These are phyloP conservation scores for Penicillium sclerotigenum DNA, from an alignment of 2,329 filamentous ascomycete genomes.

Conservation along the genomic window DNA sequence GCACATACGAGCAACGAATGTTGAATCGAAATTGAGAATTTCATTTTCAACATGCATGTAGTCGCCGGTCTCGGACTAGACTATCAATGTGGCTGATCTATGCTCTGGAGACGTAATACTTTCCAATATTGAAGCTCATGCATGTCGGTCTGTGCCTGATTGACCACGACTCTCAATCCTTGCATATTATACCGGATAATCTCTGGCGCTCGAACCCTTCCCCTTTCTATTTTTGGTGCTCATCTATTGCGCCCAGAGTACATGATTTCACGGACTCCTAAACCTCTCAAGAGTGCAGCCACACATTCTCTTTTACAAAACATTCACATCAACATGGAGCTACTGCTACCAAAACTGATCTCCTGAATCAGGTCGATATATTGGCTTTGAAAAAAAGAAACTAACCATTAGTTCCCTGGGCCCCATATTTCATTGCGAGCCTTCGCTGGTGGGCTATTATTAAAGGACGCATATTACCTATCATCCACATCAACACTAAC, in stretches of 20 bases:
- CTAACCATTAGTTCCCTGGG: neutral
- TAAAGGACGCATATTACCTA: neutral
- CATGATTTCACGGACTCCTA: neutral
- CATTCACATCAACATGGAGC: neutral
- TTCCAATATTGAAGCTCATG: neutral
- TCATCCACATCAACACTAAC: neutral
- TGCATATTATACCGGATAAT: neutral
- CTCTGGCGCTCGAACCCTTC: neutral
- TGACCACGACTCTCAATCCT: neutral
- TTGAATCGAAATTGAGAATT: slow-evolving; percentile 9
- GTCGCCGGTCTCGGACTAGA: neutral
- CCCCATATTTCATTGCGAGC: neutral
- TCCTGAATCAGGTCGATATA: neutral
- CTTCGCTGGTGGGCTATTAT: neutral
- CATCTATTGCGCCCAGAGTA: neutral
- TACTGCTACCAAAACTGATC: neutral
- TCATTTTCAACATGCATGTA: slow-evolving; percentile 6
- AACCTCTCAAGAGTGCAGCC: neutral
- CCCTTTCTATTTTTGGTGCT: neutral
- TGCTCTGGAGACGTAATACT: slow-evolving; percentile 1
- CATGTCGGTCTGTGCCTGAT: neutral
- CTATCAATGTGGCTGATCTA: slow-evolving; percentile 2
- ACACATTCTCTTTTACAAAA: neutral
- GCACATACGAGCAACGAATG: slow-evolving; percentile 21
- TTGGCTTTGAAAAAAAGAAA: neutral